phyloP scores from a whole-genome alignment of 345 rosid species.

The Luvunga scandens region DNA sequence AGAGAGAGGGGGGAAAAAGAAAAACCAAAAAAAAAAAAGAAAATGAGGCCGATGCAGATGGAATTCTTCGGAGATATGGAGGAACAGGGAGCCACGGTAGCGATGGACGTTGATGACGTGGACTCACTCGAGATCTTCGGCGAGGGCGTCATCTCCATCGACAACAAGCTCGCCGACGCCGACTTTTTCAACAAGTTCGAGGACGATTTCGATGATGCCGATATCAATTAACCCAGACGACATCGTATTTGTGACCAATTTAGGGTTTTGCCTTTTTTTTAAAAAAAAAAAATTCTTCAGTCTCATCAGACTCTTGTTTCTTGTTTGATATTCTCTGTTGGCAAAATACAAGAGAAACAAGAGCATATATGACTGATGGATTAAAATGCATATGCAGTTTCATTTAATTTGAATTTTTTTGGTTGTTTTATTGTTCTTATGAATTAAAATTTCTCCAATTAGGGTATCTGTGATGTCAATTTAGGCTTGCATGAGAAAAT shows the following conservation, averaged over 20 bases:
- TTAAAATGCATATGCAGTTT: neutral
- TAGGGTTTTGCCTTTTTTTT: neutral
- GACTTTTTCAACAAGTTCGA: slow-evolving; percentile 88
- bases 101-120: slow-evolving; percentile 89
- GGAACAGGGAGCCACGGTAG: slow-evolving; percentile 65
- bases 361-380: neutral
- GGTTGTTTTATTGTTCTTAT: neutral
- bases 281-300: too few relatives aligned
- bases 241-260: neutral
- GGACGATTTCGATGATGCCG: slow-evolving; percentile 88
- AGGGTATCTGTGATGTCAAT: neutral
- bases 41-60: slow-evolving; percentile 74
- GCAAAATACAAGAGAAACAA: neutral
- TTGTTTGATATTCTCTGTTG: neutral
- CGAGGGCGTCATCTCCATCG: slow-evolving; percentile 57
- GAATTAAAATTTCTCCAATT: neutral
- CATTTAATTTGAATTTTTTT: neutral
- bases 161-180: slow-evolving; percentile 73
- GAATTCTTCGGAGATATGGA: slow-evolving; percentile 69
- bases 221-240: slow-evolving; percentile 51
- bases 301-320: neutral
- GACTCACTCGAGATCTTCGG: slow-evolving; percentile 67
- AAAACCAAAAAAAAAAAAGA: neutral
- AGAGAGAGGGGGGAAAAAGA: neutral
- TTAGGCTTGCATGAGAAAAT: neutral